Conservation (phyloP, 345 rosid species). For the Eucalyptus leucophloia region DNA sequence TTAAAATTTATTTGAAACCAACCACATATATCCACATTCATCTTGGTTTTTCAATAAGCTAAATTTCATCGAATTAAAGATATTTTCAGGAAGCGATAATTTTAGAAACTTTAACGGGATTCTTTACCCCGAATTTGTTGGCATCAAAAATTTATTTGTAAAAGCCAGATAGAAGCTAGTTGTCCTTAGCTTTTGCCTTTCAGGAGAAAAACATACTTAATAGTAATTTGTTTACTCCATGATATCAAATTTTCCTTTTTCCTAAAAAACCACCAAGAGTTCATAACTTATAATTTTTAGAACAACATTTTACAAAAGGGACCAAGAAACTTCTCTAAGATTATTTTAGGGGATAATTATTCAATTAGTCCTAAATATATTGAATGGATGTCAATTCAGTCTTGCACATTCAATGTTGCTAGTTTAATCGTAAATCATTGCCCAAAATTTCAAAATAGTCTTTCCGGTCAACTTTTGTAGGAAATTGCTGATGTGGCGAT, state of each 20-base stretch:
- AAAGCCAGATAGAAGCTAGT: too few relatives aligned
- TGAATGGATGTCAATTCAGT: accelerated
- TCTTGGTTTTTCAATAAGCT: neutral
- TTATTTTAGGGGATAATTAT: accelerated
- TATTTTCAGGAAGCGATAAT: neutral
- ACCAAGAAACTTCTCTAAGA: accelerated
- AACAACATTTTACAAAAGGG: accelerated
- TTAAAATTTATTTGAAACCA: neutral
- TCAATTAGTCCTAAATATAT: neutral
- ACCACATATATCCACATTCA: neutral
- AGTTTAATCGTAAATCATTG: accelerated
- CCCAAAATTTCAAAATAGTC: too few relatives aligned
- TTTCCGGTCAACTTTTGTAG: accelerated
- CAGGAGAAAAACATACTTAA: too few relatives aligned
- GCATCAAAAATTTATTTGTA: too few relatives aligned
- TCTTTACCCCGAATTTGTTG: too few relatives aligned
- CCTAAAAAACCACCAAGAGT: neutral
- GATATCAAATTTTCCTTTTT: neutral
- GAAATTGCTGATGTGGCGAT: accelerated
- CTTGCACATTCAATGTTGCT: accelerated
- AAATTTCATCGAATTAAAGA: neutral
- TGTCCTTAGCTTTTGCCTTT: too few relatives aligned
- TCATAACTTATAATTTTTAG: neutral
- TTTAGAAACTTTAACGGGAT: neutral
- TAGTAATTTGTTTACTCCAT: neutral